A percentile compares a stretch with the other conserved stretches of the same genome.
These are phyloP conservation scores for Prunus dulcis DNA, from an alignment of 306 rosid genomes.

Conservation along the genomic window DNA sequence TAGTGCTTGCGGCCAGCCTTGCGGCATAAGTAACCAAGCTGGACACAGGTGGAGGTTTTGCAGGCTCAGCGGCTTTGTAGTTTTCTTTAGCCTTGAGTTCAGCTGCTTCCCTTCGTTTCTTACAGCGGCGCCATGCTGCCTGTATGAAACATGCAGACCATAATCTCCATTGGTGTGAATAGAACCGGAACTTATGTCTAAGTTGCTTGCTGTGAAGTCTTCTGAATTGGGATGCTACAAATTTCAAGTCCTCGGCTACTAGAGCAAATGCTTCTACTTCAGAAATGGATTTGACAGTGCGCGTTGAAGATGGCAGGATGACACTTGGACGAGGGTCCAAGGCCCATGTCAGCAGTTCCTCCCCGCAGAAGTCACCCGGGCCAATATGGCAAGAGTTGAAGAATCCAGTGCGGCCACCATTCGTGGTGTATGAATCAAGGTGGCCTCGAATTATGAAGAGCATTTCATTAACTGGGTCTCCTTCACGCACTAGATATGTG, in stretches of 20 bases:
- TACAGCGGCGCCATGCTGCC: slow-evolving; percentile 74
- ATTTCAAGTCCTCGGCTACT: slow-evolving; percentile 81
- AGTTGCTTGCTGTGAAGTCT: slow-evolving; percentile 80
- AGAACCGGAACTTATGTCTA: slow-evolving; percentile 71
- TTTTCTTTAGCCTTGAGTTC: slow-evolving; percentile 48
- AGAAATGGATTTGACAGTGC: slow-evolving; percentile 73
- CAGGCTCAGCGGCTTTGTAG: slow-evolving; percentile 18
- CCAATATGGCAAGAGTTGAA: slow-evolving; percentile 80
- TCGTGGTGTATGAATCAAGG: slow-evolving; percentile 92
- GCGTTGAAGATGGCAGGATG: slow-evolving; percentile 74
- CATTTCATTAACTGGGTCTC: slow-evolving; percentile 92
- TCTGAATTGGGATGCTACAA: slow-evolving; percentile 83
- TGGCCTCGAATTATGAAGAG: slow-evolving; percentile 84
- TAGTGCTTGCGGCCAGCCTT: slow-evolving; percentile 27
- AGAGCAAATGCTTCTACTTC: slow-evolving; percentile 97
- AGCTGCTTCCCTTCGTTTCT: slow-evolving; percentile 56
- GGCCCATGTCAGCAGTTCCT: slow-evolving; percentile 93
- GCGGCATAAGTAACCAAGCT: slow-evolving; percentile 25
- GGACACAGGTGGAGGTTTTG: slow-evolving; percentile 20
- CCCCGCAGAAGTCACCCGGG: slow-evolving; percentile 93
- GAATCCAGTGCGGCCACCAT: slow-evolving; percentile 89
- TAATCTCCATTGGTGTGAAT: slow-evolving; percentile 91
- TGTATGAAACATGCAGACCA: slow-evolving; percentile 90
- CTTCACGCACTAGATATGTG: slow-evolving; percentile 73
- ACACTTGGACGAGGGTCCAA: slow-evolving; percentile 73